A percentile compares a stretch with the other conserved stretches of the same genome.
phyloP scores from a whole-genome alignment of 1,284 basidiomycete genomes.

The Trichosporon coremiiforme region DNA sequence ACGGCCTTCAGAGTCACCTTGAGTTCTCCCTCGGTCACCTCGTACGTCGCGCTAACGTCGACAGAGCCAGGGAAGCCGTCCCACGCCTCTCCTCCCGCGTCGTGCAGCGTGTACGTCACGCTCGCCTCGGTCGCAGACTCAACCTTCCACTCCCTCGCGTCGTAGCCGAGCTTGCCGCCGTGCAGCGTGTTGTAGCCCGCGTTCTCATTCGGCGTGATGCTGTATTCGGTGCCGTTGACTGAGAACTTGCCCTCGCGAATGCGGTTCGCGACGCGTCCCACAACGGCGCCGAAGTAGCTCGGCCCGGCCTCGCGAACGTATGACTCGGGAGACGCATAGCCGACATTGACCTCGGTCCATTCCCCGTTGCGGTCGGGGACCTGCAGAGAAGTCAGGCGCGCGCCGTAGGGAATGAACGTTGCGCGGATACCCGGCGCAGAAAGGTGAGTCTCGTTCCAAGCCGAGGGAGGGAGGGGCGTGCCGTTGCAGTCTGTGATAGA shows the following conservation, averaged over 20 bases:
- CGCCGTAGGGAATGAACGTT: slow-evolving; percentile 43
- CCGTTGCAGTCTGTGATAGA: slow-evolving; percentile 1
- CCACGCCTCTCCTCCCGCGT: slow-evolving; percentile 39
- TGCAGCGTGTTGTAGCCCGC: slow-evolving; percentile 38
- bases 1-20: slow-evolving; percentile 13
- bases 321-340: slow-evolving; percentile 34
- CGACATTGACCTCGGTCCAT: slow-evolving; percentile 42
- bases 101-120: slow-evolving; percentile 31
- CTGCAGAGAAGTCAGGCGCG: slow-evolving; percentile 40
- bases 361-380: slow-evolving; percentile 36
- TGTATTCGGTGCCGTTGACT: slow-evolving; percentile 34
- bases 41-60: neutral
- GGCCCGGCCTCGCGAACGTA: slow-evolving; percentile 35
- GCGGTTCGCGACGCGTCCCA: slow-evolving; percentile 48
- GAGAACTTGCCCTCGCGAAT: slow-evolving; percentile 43
- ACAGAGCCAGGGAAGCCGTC: slow-evolving; percentile 42
- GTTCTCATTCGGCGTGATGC: slow-evolving; percentile 42
- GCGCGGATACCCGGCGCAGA: slow-evolving; percentile 42
- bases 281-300: slow-evolving; percentile 42
- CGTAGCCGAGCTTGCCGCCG: slow-evolving; percentile 34
- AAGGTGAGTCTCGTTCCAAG: slow-evolving; percentile 36
- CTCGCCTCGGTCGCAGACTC: slow-evolving; percentile 20
- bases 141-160: slow-evolving; percentile 36
- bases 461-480: slow-evolving; percentile 5
- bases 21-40: neutral